Conservation (phyloP, 129 eudicot species). For the Solidago caesia region DNA sequence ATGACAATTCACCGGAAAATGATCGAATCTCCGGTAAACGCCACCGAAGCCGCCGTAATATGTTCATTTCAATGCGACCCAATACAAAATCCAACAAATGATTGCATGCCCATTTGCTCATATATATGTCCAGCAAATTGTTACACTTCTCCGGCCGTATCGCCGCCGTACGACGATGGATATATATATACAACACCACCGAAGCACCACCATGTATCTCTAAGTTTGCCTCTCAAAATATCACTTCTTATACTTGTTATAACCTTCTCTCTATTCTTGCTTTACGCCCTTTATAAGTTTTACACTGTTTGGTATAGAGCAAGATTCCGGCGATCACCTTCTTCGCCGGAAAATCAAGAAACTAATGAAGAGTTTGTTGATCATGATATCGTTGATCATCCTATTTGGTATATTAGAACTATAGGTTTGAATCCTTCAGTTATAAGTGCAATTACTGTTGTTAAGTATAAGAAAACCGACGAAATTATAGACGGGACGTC, state of each 20-base stretch:
- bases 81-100: neutral
- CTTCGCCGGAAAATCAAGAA: conserved; percentile 29
- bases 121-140: conserved; percentile 16
- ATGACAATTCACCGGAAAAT: conserved; percentile 41
- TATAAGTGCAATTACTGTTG: conserved; percentile 48
- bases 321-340: conserved; percentile 32
- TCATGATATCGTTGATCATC: conserved; percentile 49
- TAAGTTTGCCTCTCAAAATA: conserved; percentile 36
- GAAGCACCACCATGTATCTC: conserved; percentile 25
- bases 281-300: conserved; percentile 46
- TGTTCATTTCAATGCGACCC: conserved; percentile 25
- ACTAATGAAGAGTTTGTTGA: conserved; percentile 38
- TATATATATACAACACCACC: conserved; percentile 2
- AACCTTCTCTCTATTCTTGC: conserved; percentile 41
- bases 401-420: conserved; percentile 59
- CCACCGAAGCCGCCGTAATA: neutral
- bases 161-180: conserved; percentile 19
- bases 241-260: conserved; percentile 35
- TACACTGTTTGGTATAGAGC: conserved; percentile 37
- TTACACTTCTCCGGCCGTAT: conserved; percentile 16
- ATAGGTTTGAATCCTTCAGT: conserved; percentile 62
- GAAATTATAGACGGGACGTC: conserved; percentile 50
- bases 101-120: conserved; percentile 26
- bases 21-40: conserved; percentile 16
- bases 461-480: conserved; percentile 44